These are phyloP conservation scores for Esteya vermicola DNA, from an alignment of 2,329 filamentous ascomycete species.

Conservation along the genomic window DNA sequence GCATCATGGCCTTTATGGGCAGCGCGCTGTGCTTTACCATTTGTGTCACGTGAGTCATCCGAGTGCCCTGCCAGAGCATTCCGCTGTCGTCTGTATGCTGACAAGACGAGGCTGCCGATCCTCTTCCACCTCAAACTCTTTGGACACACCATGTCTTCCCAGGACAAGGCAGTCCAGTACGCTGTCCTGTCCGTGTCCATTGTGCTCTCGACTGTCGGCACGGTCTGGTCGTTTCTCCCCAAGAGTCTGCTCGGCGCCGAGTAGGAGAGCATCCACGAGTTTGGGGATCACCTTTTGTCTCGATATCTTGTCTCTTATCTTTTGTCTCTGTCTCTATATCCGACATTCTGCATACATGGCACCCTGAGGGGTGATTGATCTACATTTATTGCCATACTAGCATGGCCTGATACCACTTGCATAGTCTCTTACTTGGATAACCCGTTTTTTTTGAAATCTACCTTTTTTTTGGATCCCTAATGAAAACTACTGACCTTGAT, in stretches of 20 bases:
- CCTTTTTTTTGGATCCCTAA: too few species aligned
- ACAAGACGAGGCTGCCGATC: slow-evolving; percentile 47
- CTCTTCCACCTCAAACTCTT: slow-evolving; percentile 88
- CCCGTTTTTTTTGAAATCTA: too few species aligned
- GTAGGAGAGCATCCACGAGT: too few species aligned
- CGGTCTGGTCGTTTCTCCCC: slow-evolving; percentile 77
- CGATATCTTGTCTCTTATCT: too few species aligned
- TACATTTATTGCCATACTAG: too few species aligned
- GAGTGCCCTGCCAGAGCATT: not conserved
- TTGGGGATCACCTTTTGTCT: too few species aligned
- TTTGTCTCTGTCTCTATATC: too few species aligned
- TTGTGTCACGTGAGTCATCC: slow-evolving; percentile 60
- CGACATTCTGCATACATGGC: too few species aligned
- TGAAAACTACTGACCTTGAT: too few species aligned
- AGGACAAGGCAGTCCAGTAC: slow-evolving; percentile 55
- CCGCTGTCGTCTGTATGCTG: slow-evolving; percentile 1
- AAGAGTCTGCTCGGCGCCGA: slow-evolving; percentile 53
- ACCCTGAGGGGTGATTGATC: too few species aligned
- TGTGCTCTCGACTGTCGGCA: slow-evolving; percentile 60
- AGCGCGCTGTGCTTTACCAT: slow-evolving; percentile 86
- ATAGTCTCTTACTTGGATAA: too few species aligned
- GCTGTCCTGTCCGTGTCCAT: slow-evolving; percentile 54
- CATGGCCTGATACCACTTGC: too few species aligned
- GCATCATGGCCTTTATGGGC: slow-evolving; percentile 83
- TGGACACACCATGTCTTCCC: slow-evolving; percentile 48